Base-by-base conservation (phyloP, 1,139 yeast species). In the Arxiozyma heterogenica region DNA sequence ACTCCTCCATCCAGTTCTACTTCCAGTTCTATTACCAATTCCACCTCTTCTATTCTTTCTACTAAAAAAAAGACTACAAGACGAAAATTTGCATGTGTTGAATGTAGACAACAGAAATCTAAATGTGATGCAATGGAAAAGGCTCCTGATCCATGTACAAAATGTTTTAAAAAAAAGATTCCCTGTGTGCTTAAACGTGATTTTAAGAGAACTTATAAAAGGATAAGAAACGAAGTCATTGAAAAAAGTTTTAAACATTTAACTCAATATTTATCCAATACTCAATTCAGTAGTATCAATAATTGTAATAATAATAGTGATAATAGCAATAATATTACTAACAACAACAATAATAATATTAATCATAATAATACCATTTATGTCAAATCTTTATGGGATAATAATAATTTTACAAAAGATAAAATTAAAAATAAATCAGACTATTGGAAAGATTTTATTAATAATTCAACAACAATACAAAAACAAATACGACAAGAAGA, bases 21-120 rank as follows among this genome's bases (percentile, higher is more conserved):
- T 27, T 4, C 39, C 15, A 3, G 4, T 34, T 4, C 11, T 12
- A 30, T 12, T 8, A 5, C 17, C n/a, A 34, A 17, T 12, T 15
- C 39, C 4, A 34, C 17, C 15, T 15, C n/a, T 34, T 2, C 3
- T 34, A 34, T 34, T 1, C 6, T n/a, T 34, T 34, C 39, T n/a
- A 34, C 39, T 20, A 27, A 27, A 27, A 27, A 27, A 8, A 27
- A 27, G 30, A 50, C 50, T 22, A 61, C 63, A 54, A 58, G 61
- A 11, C 84, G 83, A 65, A 78, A 84, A 58, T 83, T 90, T 68
- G 98, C 98, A 0, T 93, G 98, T 73, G 90, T 88, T 2, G 96
- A 91, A 66, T 93, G 98, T 67, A 79, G 98, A 21, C 98, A 93
- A 69, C 98, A 93, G 67, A 93, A 93, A 71, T 76, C 93, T 27